Evolutionary conservation across 495 filamentous ascomycete genomes (phyloP), one percentile per base, ranked within the genome.

Genomic region (Penicillium nucicola): DNA sequence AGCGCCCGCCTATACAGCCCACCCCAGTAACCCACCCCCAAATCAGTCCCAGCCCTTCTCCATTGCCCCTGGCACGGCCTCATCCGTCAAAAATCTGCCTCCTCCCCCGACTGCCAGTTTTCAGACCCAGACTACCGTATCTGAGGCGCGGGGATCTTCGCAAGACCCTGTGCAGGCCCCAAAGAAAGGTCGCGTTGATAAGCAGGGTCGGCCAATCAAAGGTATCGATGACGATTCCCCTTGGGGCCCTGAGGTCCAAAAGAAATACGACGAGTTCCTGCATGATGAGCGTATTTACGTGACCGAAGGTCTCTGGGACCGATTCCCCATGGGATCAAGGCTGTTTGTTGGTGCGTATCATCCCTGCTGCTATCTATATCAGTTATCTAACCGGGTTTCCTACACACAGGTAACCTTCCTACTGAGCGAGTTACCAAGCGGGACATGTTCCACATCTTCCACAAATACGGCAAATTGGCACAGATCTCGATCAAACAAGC

Each of bases 401-500:
- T 22, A 35, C 56, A 7, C 55, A 18, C 55, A 98, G 93, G 93
- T 42, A 98, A 97, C 65, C 77, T 98, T 18, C 90, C 90, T 20
- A 92, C 87, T 19, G 93, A 98, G 61, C 82, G 89, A 63, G 90
- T 96, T 10, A 92, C 92, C 0, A 97, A 98, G 66, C 82, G 88
- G 50, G 92, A 97, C 65, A 79, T 97, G 32, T 97, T 95, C 61
- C 86, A 92, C 52, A 77, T 89, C 13, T 98, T 98, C 60, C 84
- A 87, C 62, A 79, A 80, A 36, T 92, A 91, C 67, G 93, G 93
- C 30, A 86, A 84, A 47, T 72, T 98, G 31, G 92, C 92, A 2
- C 93, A 98, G 65, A 90, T 98, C 33, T 96, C 92, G 2, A 89
- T 98, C 61, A 97, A 97, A 62, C 89, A 92, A 65, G 91, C 91